These are phyloP conservation scores for Coemansia reversa DNA, from an alignment of 192 early-diverging fungal genomes.

Conservation along the genomic window DNA sequence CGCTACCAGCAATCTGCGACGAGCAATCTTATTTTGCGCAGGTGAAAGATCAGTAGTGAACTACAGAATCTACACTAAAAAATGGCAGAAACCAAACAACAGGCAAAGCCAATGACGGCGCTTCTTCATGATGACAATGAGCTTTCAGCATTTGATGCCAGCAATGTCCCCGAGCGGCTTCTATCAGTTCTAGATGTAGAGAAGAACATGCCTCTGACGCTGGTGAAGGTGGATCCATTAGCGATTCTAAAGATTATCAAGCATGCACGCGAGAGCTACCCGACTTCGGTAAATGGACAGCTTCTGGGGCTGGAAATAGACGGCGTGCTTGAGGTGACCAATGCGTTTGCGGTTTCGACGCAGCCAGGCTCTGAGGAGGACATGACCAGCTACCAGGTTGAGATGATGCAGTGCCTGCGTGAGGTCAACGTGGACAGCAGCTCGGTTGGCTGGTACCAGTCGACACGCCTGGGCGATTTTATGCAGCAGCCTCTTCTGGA, in stretches of 20 bases:
- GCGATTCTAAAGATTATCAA: slow-evolving; percentile 97
- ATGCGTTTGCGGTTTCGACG: slow-evolving; percentile 83
- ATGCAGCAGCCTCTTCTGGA: slow-evolving; percentile 90
- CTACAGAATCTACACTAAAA: neutral
- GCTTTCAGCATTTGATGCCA: slow-evolving; percentile 29
- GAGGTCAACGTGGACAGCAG: slow-evolving; percentile 95
- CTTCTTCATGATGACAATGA: slow-evolving; percentile 41
- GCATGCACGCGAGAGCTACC: slow-evolving; percentile 86
- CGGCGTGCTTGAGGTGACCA: slow-evolving; percentile 89
- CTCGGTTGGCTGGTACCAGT: slow-evolving; percentile 97
- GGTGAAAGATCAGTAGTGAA: too few relatives aligned
- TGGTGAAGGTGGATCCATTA: slow-evolving; percentile 74
- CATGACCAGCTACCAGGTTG: slow-evolving; percentile 82
- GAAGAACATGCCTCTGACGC: slow-evolving; percentile 54
- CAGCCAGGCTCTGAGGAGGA: slow-evolving; percentile 60
- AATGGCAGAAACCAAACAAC: slow-evolving; percentile 26
- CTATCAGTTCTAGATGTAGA: slow-evolving; percentile 61
- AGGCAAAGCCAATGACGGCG: slow-evolving; percentile 53
- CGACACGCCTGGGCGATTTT: slow-evolving; percentile 83
- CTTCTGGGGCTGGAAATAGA: slow-evolving; percentile 91
- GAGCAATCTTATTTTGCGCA: too few relatives aligned
- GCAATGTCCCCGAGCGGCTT: slow-evolving; percentile 39
- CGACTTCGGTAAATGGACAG: slow-evolving; percentile 81
- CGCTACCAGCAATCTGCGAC: too few relatives aligned
- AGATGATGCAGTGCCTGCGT: slow-evolving; percentile 91